Evolutionary conservation across 257 asterid species (phyloP).

Genomic region (Lycium ferocissimum): DNA sequence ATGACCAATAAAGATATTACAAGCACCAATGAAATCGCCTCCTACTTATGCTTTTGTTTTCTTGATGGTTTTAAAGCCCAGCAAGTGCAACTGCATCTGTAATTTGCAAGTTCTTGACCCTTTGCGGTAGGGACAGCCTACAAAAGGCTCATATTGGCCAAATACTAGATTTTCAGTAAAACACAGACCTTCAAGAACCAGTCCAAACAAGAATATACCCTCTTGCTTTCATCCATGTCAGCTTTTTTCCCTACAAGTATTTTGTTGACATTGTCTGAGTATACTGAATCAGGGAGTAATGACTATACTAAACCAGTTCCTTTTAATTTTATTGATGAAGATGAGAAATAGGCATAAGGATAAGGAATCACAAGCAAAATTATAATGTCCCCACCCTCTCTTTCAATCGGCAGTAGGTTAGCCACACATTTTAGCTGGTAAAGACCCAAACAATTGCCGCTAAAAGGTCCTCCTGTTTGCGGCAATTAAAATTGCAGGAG

Average conservation of each 20-base stretch:
- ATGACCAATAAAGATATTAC: conserved; percentile 37
- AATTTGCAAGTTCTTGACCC: conserved; percentile 35
- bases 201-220: conserved; percentile 33
- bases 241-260: conserved; percentile 51
- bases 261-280: conserved; percentile 56
- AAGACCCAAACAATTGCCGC: too few species aligned
- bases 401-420: too few species aligned
- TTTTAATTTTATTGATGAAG: background rate
- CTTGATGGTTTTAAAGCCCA: background rate
- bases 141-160: background rate
- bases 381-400: too few species aligned
- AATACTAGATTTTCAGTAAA: background rate
- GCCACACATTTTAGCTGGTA: too few species aligned
- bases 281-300: conserved; percentile 38
- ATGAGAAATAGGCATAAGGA: too few species aligned
- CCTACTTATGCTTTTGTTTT: conserved; percentile 34
- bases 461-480: too few species aligned
- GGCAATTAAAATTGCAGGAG: too few species aligned
- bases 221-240: conserved; percentile 55
- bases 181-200: background rate
- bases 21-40: conserved; percentile 35
- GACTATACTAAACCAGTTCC: conserved; percentile 52
- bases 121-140: conserved; percentile 38
- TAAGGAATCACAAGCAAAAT: too few species aligned
- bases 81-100: background rate